These are phyloP conservation scores for Austroboletus olivaceoglutinosus DNA, from an alignment of 1,284 basidiomycete genomes.

Conservation along the genomic window DNA sequence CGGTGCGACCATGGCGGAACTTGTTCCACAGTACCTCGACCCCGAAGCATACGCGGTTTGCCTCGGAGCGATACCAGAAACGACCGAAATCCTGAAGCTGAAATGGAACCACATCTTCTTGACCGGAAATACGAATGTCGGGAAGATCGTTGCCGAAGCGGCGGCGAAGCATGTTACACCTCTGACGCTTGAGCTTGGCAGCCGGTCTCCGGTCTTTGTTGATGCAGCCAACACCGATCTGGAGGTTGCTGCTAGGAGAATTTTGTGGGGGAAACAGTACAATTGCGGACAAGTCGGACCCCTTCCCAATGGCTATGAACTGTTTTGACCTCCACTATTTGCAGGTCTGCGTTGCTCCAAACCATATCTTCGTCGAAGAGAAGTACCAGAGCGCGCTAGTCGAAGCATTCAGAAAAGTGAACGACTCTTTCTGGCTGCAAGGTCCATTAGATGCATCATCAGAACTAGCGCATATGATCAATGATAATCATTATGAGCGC, in stretches of 20 bases:
- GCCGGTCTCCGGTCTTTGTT: not conserved
- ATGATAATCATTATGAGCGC: not conserved
- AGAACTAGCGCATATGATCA: not conserved
- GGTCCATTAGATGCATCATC: not conserved
- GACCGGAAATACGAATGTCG: not conserved
- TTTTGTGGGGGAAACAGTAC: not conserved
- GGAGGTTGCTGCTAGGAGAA: not conserved
- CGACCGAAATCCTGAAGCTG: not conserved
- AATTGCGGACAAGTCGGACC: not conserved
- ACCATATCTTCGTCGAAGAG: not conserved
- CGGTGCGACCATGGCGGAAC: not conserved
- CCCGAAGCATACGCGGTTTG: not conserved
- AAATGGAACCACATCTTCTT: not conserved
- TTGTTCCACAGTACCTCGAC: not conserved
- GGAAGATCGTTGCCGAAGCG: not conserved
- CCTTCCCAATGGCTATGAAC: not conserved
- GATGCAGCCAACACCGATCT: not conserved
- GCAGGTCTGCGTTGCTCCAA: not conserved
- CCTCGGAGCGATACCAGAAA: not conserved
- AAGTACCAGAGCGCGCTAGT: not conserved
- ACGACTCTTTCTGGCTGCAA: not conserved
- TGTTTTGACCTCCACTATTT: not conserved
- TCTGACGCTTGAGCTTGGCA: not conserved
- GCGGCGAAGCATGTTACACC: not conserved
- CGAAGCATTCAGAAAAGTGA: not conserved